Conservation (phyloP, 225 moss, liverwort and hornwort genomes). For the Marchantia paleacea region DNA sequence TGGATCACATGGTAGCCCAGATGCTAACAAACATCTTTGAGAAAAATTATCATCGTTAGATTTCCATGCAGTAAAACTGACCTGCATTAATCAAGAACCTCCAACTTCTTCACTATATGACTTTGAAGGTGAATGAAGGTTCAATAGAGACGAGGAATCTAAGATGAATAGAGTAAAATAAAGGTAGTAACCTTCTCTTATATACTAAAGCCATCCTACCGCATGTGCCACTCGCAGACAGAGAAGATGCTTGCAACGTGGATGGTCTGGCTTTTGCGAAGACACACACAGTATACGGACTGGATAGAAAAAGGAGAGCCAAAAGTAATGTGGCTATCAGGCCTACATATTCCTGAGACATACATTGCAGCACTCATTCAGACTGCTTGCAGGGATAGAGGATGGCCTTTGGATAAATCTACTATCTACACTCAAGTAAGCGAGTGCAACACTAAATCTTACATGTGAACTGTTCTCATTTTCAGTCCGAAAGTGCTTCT, state of each 20-base stretch:
- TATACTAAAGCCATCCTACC: background rate
- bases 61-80: too few species aligned
- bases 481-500: too few species aligned
- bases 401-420: constrained; percentile 82
- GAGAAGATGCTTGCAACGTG: constrained; percentile 88
- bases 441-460: background rate
- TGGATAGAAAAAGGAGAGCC: constrained; percentile 84
- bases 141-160: too few species aligned
- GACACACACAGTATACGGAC: constrained; percentile 55
- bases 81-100: too few species aligned
- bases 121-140: too few species aligned
- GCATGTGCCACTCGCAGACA: constrained; percentile 44
- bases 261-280: constrained; percentile 80
- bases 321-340: constrained; percentile 85
- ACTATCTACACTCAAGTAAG: constrained; percentile 69
- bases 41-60: too few species aligned
- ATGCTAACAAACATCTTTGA: too few species aligned
- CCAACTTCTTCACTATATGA: too few species aligned
- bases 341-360: constrained; percentile 89
- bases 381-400: constrained; percentile 77
- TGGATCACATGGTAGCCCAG: too few species aligned
- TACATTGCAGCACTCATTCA: constrained; percentile 88
- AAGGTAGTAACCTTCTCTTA: too few species aligned
- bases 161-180: too few species aligned
- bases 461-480: too few species aligned